Evolutionary conservation across 148 eudicot species (phyloP).

Genomic region (Oxyria digyna): DNA sequence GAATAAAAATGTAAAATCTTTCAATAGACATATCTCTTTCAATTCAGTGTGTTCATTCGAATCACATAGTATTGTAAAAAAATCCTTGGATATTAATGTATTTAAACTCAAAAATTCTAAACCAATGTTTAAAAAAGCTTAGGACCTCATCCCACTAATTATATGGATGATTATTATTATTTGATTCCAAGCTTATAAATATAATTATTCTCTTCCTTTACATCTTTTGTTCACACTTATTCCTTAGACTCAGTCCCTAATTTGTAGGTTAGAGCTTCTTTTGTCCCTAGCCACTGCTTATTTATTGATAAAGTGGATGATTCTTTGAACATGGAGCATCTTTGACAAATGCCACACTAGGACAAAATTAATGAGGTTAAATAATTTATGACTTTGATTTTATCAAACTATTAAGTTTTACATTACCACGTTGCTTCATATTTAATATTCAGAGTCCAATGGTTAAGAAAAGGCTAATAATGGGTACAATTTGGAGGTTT

Average conservation of each 20-base stretch:
- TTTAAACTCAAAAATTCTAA: too few species aligned
- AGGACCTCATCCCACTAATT: too few species aligned
- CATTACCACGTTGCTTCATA: neutral
- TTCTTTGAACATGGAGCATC: slow-evolving; percentile 7
- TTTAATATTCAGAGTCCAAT: neutral
- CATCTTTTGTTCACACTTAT: slow-evolving; percentile 4
- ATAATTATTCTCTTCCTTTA: neutral
- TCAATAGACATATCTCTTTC: too few species aligned
- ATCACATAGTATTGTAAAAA: too few species aligned
- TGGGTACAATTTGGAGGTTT: too few species aligned
- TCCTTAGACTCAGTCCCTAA: neutral
- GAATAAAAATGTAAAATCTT: too few species aligned
- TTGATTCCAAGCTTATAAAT: too few species aligned
- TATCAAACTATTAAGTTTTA: neutral
- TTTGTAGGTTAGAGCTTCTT: neutral
- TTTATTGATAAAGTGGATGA: neutral
- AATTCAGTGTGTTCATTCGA: too few species aligned
- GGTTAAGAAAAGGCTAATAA: neutral
- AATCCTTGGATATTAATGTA: too few species aligned
- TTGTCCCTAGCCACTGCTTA: slow-evolving; percentile 1
- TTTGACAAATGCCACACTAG: neutral
- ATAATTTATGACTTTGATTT: neutral
- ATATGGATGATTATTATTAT: too few species aligned
- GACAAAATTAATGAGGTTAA: neutral
- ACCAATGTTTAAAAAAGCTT: too few species aligned